phyloP scores from a whole-genome alignment of 2,329 filamentous ascomycete species.

The Ophiostoma sp. region DNA sequence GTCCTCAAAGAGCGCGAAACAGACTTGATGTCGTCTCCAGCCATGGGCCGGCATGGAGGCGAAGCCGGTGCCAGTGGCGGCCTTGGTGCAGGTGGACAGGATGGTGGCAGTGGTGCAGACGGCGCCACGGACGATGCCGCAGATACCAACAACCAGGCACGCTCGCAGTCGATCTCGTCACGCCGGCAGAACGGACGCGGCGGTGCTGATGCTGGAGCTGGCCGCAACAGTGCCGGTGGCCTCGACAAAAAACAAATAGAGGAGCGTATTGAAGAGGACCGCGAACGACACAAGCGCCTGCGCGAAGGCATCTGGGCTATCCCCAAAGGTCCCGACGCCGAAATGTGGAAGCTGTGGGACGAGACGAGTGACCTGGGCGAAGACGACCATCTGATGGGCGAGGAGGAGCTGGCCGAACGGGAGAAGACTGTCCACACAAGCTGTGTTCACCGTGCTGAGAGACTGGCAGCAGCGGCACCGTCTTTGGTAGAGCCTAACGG shows the following conservation, averaged over 20 bases:
- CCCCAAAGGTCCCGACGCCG: slow-evolving; percentile 56
- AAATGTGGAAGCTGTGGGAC: slow-evolving; percentile 78
- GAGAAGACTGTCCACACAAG: slow-evolving; percentile 34
- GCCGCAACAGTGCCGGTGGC: slow-evolving; percentile 28
- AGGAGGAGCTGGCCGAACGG: slow-evolving; percentile 62
- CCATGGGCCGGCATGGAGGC: neutral
- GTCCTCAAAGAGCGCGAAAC: slow-evolving; percentile 74
- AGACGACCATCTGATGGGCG: slow-evolving; percentile 72
- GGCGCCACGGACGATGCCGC: slow-evolving; percentile 4
- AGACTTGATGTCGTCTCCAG: slow-evolving; percentile 51
- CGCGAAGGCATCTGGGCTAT: slow-evolving; percentile 93
- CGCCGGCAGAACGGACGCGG: slow-evolving; percentile 13
- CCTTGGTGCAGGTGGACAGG: neutral
- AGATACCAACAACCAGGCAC: slow-evolving; percentile 38
- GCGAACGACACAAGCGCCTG: slow-evolving; percentile 86
- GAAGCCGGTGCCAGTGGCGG: neutral
- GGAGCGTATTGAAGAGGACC: slow-evolving; percentile 93
- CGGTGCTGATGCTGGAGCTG: slow-evolving; percentile 6
- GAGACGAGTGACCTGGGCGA: slow-evolving; percentile 81
- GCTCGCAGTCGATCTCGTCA: slow-evolving; percentile 37
- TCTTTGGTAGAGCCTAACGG: neutral
- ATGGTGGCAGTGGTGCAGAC: neutral
- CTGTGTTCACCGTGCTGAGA: slow-evolving; percentile 36
- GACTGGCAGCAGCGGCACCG: too few relatives aligned
- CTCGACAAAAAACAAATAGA: slow-evolving; percentile 86